A percentile compares a stretch with the other conserved stretches of the same genome.
These are phyloP conservation scores for Cercophora scortea DNA, from an alignment of 495 filamentous ascomycete species.

Conservation along the genomic window DNA sequence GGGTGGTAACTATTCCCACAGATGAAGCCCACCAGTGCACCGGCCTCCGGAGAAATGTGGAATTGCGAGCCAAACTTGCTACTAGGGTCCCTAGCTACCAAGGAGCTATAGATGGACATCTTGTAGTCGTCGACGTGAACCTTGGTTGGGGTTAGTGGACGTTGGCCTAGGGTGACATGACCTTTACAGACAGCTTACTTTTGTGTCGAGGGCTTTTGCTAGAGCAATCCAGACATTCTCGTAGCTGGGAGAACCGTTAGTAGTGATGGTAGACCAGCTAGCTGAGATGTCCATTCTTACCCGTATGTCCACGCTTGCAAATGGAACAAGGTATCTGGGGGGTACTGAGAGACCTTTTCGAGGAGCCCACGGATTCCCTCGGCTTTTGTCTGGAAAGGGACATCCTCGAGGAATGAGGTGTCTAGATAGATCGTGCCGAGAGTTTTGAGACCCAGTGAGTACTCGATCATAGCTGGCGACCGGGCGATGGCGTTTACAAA, in stretches of 20 bases:
- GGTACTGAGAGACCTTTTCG: constrained; percentile 59
- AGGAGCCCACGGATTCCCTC: constrained; percentile 72
- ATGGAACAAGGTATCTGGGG: constrained; percentile 71
- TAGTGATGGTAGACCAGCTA: background rate
- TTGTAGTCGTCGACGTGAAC: constrained; percentile 84
- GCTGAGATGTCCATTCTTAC: constrained; percentile 21
- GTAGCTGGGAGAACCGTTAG: constrained; percentile 30
- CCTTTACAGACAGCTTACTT: constrained; percentile 33
- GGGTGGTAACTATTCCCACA: constrained; percentile 62
- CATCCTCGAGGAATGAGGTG: constrained; percentile 59
- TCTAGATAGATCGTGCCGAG: constrained; percentile 83
- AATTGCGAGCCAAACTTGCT: constrained; percentile 25
- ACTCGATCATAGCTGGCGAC: constrained; percentile 70
- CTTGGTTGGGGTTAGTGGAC: constrained; percentile 26
- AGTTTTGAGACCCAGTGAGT: constrained; percentile 53
- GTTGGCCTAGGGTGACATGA: background rate
- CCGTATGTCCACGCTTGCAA: constrained; percentile 91
- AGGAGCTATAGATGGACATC: constrained; percentile 60
- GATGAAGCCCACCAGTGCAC: constrained; percentile 66
- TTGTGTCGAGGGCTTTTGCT: constrained; percentile 56
- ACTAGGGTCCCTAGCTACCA: constrained; percentile 32
- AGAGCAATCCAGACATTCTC: constrained; percentile 89
- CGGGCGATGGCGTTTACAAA: constrained; percentile 50
- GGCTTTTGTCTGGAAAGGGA: constrained; percentile 48
- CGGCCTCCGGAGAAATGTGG: constrained; percentile 46